Base-by-base conservation (phyloP, 352 stramenopile genomes). In the Phytopythium helicoides region DNA sequence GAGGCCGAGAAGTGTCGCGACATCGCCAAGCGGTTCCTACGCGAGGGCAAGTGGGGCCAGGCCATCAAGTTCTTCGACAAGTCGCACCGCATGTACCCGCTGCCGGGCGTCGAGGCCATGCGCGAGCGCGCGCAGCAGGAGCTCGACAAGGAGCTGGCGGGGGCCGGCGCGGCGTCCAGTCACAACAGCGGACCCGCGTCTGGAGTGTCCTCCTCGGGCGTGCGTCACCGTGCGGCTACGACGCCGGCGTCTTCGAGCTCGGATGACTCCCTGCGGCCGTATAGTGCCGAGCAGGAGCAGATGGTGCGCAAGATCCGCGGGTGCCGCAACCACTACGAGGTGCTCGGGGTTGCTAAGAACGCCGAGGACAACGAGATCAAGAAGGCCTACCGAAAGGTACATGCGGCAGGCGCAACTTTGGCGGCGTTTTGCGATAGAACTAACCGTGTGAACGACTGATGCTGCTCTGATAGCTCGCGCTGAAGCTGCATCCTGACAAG, bases 11-110 rank as follows among this genome's bases (percentile, higher is more conserved):
- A 95, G 61, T 96, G 87, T 73, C 81, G 87, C 54, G 88, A 97
- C 23, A 84, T 97, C 38, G 89, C 70, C 55, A 95, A 96, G 67
- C 89, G 85, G 58, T 81, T 91, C 47, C 42, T 97, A 52, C 82
- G 82, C 61, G 62, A 86, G n/a, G 80, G 86, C 38, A 90, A 92
- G 56, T 95, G 75, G 66, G 68, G 72, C 49, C 88, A 96, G 56
- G 88, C 89, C n/a, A 69, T 93, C 48, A 96, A 95, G 71, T 97
- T 95, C 62, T 96, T 97, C 49, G 84, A 97, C 34, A 97, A 97
- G 65, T 96, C 86, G 18, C 71, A 94, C 39, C 87, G 83, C 41
- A 84, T 97, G 66, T 97, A 86, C 56, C 87, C 87, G 25, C 60
- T 97, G 41, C 73, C 89, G 2, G 89, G 86, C 9, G 88, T 92